phyloP scores from a whole-genome alignment of 1,284 basidiomycete species.

The Spongispora temasekensis region DNA sequence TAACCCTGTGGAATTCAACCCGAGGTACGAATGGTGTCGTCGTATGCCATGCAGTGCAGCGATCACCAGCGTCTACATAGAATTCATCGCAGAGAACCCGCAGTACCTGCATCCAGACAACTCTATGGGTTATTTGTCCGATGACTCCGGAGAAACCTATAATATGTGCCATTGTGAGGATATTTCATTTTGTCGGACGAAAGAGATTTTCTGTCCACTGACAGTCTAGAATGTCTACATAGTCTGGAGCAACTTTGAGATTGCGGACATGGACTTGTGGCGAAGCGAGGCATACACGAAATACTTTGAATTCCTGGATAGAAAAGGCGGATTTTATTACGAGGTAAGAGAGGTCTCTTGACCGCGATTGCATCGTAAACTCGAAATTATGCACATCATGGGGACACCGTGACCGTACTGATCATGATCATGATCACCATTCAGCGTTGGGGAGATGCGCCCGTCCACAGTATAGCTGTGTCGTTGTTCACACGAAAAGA shows the following conservation, averaged over 20 bases:
- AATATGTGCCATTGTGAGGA: constrained; percentile 81
- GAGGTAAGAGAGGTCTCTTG: too few species aligned
- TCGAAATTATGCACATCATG: too few species aligned
- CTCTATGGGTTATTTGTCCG: constrained; percentile 73
- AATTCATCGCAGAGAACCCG: constrained; percentile 70
- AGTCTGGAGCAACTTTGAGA: constrained; percentile 89
- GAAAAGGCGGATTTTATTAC: constrained; percentile 83
- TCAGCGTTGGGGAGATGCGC: constrained; percentile 87
- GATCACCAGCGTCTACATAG: too few species aligned
- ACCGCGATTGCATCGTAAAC: too few species aligned
- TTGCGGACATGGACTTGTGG: constrained; percentile 83
- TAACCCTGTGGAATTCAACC: constrained; percentile 72
- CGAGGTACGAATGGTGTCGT: constrained; percentile 50
- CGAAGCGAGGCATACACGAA: constrained; percentile 72
- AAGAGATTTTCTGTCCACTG: neutral
- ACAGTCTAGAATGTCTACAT: constrained; percentile 1
- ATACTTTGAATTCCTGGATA: constrained; percentile 80
- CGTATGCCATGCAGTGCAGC: too few species aligned
- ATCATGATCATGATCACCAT: too few species aligned
- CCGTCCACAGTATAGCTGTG: constrained; percentile 81
- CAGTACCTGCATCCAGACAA: constrained; percentile 71
- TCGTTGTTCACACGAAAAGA: constrained; percentile 70
- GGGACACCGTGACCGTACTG: too few species aligned
- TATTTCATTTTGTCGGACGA: constrained; percentile 5
- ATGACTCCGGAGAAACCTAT: constrained; percentile 69